Evolutionary conservation across 139 green algal genomes (phyloP).

Genomic region (Edaphochlamys debaryana): DNA sequence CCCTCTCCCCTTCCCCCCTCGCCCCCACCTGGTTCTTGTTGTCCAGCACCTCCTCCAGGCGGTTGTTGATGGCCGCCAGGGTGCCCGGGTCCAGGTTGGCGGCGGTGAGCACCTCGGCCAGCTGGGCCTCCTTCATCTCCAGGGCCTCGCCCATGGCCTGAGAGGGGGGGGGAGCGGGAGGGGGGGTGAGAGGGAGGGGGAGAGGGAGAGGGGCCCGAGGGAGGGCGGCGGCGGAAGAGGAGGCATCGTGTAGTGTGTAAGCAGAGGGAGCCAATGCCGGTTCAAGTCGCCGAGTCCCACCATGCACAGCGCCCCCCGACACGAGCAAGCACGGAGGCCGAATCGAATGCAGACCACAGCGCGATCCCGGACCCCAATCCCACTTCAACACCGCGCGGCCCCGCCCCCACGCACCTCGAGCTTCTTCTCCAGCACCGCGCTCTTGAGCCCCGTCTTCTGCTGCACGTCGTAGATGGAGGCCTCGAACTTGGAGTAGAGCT

Average conservation of each 20-base stretch:
- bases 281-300: no score
- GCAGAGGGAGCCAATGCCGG: no score
- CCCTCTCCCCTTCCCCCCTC: no score
- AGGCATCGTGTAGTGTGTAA: no score
- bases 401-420: background rate
- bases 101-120: slow-evolving; percentile 84
- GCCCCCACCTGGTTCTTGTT: slow-evolving; percentile 74
- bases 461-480: slow-evolving; percentile 80
- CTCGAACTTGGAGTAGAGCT: slow-evolving; percentile 85
- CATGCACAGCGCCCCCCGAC: no score
- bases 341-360: no score
- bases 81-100: slow-evolving; percentile 84
- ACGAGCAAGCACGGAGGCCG: no score
- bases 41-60: slow-evolving; percentile 86
- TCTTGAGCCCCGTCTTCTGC: slow-evolving; percentile 78
- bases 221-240: no score
- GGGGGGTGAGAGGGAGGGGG: background rate
- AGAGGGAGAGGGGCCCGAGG: background rate
- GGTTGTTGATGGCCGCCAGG: slow-evolving; percentile 70
- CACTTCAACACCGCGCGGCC: no score
- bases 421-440: slow-evolving; percentile 74
- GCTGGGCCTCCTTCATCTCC: slow-evolving; percentile 81
- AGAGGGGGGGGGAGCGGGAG: background rate
- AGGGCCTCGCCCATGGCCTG: slow-evolving; percentile 69
- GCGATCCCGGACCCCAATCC: no score